Conservation (phyloP, 192 early-diverging fungal species). For the Cladochytrium replicatum region DNA sequence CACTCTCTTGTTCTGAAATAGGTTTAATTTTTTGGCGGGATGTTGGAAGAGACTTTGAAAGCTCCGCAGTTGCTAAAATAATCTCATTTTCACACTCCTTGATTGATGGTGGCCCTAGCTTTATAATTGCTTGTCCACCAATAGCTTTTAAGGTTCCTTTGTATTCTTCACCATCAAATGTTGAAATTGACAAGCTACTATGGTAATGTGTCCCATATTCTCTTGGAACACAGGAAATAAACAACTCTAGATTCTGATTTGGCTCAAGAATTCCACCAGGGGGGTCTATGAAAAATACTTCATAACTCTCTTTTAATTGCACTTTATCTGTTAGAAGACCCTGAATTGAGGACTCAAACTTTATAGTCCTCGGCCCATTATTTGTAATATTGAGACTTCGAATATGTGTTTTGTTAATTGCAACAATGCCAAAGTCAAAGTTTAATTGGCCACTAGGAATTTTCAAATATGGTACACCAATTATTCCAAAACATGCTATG, state of each 20-base stretch:
- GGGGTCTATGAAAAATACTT: constrained; percentile 48
- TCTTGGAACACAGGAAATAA: constrained; percentile 33
- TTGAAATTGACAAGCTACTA: constrained; percentile 33
- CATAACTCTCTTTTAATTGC: constrained; percentile 35
- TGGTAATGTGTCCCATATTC: constrained; percentile 34
- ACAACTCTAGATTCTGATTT: constrained; percentile 16
- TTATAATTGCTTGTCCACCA: constrained; percentile 53
- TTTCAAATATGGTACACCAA: constrained; percentile 48
- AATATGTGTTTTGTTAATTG: constrained; percentile 38
- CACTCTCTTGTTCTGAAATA: constrained; percentile 1
- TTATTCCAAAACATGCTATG: constrained; percentile 46
- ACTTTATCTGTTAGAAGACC: constrained; percentile 28
- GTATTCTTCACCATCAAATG: constrained; percentile 46
- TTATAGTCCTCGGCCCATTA: constrained; percentile 40
- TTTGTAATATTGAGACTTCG: constrained; percentile 31
- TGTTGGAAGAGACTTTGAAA: constrained; percentile 8
- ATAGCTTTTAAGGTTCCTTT: constrained; percentile 26
- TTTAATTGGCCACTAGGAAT: constrained; percentile 26
- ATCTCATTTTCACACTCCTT: constrained; percentile 12
- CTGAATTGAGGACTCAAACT: constrained; percentile 34
- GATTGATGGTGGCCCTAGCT: constrained; percentile 20
- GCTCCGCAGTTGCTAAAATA: constrained; percentile 29
- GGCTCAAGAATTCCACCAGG: constrained; percentile 34
- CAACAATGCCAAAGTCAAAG: constrained; percentile 45
- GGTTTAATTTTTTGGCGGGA: constrained; percentile 5